Evolutionary conservation across 176 grass and related monocot species (phyloP), one percentile per base, ranked within the genome.

Genomic region (Triticum timopheevii): DNA sequence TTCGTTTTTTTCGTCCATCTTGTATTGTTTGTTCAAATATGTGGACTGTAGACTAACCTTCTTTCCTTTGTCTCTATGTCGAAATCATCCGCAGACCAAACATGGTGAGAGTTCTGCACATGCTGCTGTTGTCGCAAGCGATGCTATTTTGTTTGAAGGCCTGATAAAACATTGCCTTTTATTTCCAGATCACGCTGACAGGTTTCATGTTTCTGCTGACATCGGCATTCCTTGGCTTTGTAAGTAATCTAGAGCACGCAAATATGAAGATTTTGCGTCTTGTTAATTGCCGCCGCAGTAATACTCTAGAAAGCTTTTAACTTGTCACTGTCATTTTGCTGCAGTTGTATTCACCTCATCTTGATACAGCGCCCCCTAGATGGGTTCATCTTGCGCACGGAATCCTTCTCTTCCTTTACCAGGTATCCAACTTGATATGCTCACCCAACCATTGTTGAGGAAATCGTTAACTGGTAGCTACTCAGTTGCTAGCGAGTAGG

Each of bases 371-470:
- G 76, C 94, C 97, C 0, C 97, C 97, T 81, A 98, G 97, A 86
- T 98, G 97, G 97, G 90, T 98, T 64, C 97, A 96, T 82, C 92
- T 98, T 87, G 92, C 92, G 69, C 97, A 98, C 83, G 97, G 97
- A 61, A 58, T 99, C 20, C 94, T 99, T 90, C 94, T 99, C 20
- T 96, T 99, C 85, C 88, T 96, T 85, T 96, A 99, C 84, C 97
- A 99, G 94, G 97, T 99, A 87, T 75, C 45, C 69, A 40, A 27
- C 13, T 87, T 86, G 79, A 59, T 73, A 15, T 59, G 65, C 42
- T 69, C 40, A 19, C 13, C 79, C 8, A 59, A 79, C 5, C 19
- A 20, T 54, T 30, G 28, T 30, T 30, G 28, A 30, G 28, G 28
- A 30, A 30, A 30, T 30, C 28, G 28, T 30, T 30, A 30, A 30